Evolutionary conservation across 1,139 yeast genomes (phyloP).

Genomic region (Lodderomyces jiufengensis): DNA sequence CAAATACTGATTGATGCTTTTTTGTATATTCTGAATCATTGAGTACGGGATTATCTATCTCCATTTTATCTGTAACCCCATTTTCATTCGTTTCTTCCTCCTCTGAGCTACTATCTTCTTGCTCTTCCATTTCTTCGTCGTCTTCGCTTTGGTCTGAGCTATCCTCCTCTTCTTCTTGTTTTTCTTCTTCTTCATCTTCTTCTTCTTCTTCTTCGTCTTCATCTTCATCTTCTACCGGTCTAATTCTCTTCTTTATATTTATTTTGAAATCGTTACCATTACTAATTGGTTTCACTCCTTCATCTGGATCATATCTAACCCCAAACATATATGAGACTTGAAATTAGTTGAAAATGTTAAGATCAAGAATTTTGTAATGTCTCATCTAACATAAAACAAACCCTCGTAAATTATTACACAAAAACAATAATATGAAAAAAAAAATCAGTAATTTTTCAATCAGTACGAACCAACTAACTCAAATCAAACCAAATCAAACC

Average conservation of each 20-base stretch:
- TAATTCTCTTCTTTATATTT: conserved; percentile 18
- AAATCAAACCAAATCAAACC: too few species aligned
- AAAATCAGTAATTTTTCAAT: too few species aligned
- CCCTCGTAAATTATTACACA: not conserved
- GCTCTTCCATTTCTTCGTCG: conserved; percentile 6
- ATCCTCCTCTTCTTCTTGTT: conserved; percentile 13
- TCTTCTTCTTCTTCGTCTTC: conserved; percentile 11
- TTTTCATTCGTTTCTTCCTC: not conserved
- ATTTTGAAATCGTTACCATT: not conserved
- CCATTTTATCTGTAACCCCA: conserved; percentile 10
- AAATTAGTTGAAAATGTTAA: too few species aligned
- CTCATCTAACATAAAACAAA: too few species aligned
- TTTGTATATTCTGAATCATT: conserved; percentile 21
- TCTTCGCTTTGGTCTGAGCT: conserved; percentile 12
- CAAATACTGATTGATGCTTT: conserved; percentile 29
- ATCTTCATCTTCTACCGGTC: conserved; percentile 12
- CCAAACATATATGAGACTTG: conserved; percentile 11
- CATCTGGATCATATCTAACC: conserved; percentile 10
- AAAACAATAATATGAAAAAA: conserved; percentile 1
- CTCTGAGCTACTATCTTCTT: conserved; percentile 8
- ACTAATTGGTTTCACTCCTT: not conserved
- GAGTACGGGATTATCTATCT: conserved; percentile 7
- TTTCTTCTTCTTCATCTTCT: conserved; percentile 9
- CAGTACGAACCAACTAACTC: too few species aligned
- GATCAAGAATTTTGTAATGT: not conserved